Conservation (phyloP, 176 grass and related monocot species). For the Chrysopogon serrulatus region DNA sequence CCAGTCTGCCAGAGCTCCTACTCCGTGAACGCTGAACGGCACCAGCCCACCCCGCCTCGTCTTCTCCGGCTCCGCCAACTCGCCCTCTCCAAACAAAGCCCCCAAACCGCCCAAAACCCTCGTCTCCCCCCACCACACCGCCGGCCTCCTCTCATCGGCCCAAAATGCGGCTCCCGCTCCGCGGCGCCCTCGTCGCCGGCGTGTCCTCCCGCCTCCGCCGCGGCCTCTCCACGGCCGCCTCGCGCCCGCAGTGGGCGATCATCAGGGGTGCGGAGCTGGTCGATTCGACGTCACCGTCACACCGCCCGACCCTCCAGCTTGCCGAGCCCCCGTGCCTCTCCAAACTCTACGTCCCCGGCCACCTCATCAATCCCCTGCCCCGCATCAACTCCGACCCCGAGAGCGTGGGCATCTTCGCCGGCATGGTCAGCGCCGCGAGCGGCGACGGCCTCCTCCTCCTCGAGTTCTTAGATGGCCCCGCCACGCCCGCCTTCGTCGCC, state of each 20-base stretch:
- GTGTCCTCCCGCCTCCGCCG: not conserved
- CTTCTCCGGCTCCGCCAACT: not conserved
- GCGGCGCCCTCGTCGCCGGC: not conserved
- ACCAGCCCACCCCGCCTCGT: too few relatives aligned
- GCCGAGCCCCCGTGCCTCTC: not conserved
- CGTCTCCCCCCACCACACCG: not conserved
- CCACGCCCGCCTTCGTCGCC: not conserved
- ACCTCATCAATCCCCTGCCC: not conserved
- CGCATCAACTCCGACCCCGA: not conserved
- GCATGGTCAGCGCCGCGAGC: not conserved
- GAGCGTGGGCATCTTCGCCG: not conserved
- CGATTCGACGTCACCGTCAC: not conserved
- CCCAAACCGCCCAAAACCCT: not conserved
- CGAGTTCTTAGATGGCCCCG: not conserved
- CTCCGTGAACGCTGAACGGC: too few relatives aligned
- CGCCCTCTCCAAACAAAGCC: not conserved
- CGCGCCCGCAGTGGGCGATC: conserved; percentile 4
- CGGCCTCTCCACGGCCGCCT: not conserved
- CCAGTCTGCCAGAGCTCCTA: not conserved
- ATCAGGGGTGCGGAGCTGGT: not conserved
- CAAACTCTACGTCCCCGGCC: not conserved
- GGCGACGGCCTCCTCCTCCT: not conserved
- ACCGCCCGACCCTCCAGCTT: not conserved
- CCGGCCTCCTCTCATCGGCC: not conserved
- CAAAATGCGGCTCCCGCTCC: not conserved